Percentiles rank a stretch among this genome's conserved stretches.
Conservation (phyloP, 768 basidiomycete species). For the Lyophyllum shimeji region DNA sequence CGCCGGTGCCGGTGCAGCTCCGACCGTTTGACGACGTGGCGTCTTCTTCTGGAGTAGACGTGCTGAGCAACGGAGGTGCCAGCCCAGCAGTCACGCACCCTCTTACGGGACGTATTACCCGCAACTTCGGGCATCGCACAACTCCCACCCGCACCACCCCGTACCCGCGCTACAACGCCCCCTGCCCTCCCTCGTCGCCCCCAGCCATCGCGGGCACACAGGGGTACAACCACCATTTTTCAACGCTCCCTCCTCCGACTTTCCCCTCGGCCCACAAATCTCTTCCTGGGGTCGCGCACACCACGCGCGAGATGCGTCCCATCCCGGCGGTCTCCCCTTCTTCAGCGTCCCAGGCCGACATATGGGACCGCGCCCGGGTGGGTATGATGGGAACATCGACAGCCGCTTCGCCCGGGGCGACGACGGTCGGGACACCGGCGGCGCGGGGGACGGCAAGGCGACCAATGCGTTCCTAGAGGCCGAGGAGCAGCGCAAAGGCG, state of each 20-base stretch:
- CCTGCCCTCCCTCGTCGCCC: constrained; percentile 7
- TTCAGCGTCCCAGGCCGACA: neutral
- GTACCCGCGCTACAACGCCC: neutral
- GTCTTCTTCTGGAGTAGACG: too few relatives aligned
- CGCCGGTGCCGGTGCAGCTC: constrained; percentile 38
- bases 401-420: neutral
- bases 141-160: constrained; percentile 2
- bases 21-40: constrained; percentile 22
- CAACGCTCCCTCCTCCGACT: neutral
- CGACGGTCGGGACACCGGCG: constrained; percentile 11
- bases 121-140: neutral
- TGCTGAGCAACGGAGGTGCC: neutral
- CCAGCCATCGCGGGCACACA: neutral
- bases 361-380: neutral
- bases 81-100: constrained; percentile 5
- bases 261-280: neutral
- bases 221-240: neutral
- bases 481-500: constrained; percentile 20
- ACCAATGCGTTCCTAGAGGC: constrained; percentile 27
- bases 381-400: constrained; percentile 1
- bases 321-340: neutral
- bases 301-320: neutral
- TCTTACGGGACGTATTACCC: constrained; percentile 12
- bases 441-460: neutral
- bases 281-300: constrained; percentile 7